A percentile compares a stretch with the other conserved stretches of the same genome.
Conservation (phyloP, 345 rosid genomes). For the Balakata baccata region DNA sequence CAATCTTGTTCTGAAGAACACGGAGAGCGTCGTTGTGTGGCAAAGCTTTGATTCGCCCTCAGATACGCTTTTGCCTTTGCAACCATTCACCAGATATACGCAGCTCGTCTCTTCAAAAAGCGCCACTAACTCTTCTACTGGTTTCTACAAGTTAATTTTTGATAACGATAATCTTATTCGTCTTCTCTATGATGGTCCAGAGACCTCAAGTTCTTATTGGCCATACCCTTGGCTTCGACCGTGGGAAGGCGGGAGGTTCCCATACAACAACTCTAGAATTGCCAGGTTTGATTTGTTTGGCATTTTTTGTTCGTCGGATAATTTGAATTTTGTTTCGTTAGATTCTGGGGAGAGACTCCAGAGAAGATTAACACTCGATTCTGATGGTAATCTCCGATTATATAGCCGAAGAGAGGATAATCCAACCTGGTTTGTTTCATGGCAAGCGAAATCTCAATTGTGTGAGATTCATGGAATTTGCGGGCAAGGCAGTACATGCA, state of each 20-base stretch:
- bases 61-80: neutral
- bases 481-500: neutral
- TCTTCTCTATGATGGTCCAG: neutral
- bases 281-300: neutral
- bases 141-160: neutral
- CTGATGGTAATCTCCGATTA: neutral
- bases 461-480: neutral
- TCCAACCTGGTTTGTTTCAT: neutral
- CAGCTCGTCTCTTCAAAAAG: neutral
- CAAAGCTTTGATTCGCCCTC: neutral
- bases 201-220: neutral
- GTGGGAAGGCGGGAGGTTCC: neutral
- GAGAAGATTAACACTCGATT: neutral
- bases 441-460: neutral
- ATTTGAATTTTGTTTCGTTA: too few species aligned
- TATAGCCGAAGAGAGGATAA: neutral
- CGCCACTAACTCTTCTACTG: neutral
- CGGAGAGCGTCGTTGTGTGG: neutral
- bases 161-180: neutral
- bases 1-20: neutral
- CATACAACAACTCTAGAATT: neutral
- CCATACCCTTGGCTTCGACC: neutral
- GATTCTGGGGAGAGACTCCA: neutral
- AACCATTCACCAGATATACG: neutral
- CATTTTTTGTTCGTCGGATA: neutral